These are phyloP conservation scores for Stagonosporopsis cucurbitacearum DNA, from an alignment of 2,329 filamentous ascomycete genomes.

Conservation along the genomic window DNA sequence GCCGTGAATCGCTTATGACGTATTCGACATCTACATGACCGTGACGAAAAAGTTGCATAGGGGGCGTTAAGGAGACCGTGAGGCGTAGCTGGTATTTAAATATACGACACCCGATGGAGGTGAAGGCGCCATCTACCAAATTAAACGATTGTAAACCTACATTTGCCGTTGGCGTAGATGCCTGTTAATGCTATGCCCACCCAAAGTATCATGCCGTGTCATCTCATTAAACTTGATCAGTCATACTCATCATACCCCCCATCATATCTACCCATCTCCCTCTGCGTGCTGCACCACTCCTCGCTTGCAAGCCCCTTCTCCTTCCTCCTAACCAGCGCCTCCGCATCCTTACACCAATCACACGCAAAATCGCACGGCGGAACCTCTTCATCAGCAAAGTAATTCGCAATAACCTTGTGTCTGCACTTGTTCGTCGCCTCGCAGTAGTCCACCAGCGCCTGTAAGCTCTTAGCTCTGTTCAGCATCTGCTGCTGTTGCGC, in stretches of 20 bases:
- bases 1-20: neutral
- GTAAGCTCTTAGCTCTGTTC: constrained; percentile 53
- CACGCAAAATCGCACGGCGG: constrained; percentile 56
- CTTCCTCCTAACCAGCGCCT: constrained; percentile 51
- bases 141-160: neutral
- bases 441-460: constrained; percentile 76
- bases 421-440: constrained; percentile 76
- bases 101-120: neutral
- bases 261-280: constrained; percentile 52
- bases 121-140: neutral
- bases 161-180: neutral
- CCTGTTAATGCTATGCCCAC: neutral
- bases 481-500: constrained; percentile 47
- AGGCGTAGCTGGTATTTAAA: neutral
- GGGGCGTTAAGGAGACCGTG: constrained; percentile 14
- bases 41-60: constrained; percentile 24
- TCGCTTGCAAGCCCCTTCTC: constrained; percentile 54
- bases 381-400: constrained; percentile 46
- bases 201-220: neutral
- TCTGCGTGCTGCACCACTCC: constrained; percentile 58
- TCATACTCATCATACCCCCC: constrained; percentile 44
- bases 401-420: constrained; percentile 59
- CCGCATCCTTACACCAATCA: constrained; percentile 57
- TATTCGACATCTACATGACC: neutral
- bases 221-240: constrained; percentile 12